phyloP scores from a whole-genome alignment of 352 stramenopile species.

The Phytophthora meadii region DNA sequence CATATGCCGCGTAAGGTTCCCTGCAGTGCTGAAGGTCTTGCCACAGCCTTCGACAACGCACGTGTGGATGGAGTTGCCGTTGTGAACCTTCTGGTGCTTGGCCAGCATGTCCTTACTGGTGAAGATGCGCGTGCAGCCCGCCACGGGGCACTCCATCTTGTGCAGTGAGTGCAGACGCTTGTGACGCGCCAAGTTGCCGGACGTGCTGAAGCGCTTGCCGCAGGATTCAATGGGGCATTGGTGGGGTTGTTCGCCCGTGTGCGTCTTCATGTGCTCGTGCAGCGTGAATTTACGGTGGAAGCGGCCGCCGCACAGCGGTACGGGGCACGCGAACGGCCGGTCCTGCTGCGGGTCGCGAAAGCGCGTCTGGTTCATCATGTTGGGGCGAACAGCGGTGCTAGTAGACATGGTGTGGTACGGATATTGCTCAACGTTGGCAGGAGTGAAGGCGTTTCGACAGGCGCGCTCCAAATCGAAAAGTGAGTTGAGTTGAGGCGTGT shows the following conservation, averaged over 20 bases:
- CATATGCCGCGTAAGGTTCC: slow-evolving; percentile 71
- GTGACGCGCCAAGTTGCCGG: slow-evolving; percentile 68
- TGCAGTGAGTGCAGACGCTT: slow-evolving; percentile 69
- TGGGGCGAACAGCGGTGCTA: slow-evolving; percentile 17
- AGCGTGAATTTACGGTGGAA: slow-evolving; percentile 80
- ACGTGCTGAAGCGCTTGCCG: slow-evolving; percentile 64
- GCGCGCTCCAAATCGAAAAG: slow-evolving; percentile 41
- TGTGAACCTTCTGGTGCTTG: slow-evolving; percentile 66
- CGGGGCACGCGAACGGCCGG: slow-evolving; percentile 39
- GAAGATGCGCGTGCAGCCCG: slow-evolving; percentile 60
- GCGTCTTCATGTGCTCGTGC: slow-evolving; percentile 79
- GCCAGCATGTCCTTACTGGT: slow-evolving; percentile 64
- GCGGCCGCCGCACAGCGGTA: slow-evolving; percentile 44
- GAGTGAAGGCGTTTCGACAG: slow-evolving; percentile 22
- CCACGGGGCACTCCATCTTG: slow-evolving; percentile 62
- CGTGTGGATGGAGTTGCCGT: slow-evolving; percentile 57
- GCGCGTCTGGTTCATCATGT: slow-evolving; percentile 18
- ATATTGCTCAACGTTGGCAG: background rate
- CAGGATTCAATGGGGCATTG: slow-evolving; percentile 57
- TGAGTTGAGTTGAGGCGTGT: slow-evolving; percentile 39
- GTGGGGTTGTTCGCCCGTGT: slow-evolving; percentile 79
- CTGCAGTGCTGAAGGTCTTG: slow-evolving; percentile 69
- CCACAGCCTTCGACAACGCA: slow-evolving; percentile 57
- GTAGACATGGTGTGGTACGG: slow-evolving; percentile 18
- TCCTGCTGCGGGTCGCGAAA: slow-evolving; percentile 39